phyloP scores from a whole-genome alignment of 2,329 filamentous ascomycete genomes.

The Paraconiothyrium brasiliense region DNA sequence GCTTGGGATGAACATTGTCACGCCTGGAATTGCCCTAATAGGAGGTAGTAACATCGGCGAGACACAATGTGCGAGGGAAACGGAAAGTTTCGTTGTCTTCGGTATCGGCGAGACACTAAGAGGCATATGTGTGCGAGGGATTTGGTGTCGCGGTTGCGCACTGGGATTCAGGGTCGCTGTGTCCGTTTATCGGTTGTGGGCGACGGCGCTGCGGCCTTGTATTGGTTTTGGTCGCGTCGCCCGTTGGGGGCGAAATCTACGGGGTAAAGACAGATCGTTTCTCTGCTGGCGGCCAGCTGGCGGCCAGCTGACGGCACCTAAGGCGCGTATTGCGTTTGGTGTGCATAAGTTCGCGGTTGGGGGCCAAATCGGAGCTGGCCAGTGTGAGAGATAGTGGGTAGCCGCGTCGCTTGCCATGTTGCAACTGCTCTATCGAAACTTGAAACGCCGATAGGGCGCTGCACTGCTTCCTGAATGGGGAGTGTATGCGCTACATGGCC shows the following conservation, averaged over 20 bases:
- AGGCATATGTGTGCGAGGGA: background rate
- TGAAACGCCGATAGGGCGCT: constrained; percentile 1
- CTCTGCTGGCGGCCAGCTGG: background rate
- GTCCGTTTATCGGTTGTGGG: constrained; percentile 5
- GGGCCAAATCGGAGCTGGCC: constrained; percentile 3
- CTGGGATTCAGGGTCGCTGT: constrained; percentile 6
- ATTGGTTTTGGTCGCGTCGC: background rate
- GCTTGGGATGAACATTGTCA: constrained; percentile 12
- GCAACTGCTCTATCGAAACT: constrained; percentile 2
- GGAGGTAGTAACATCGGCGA: background rate
- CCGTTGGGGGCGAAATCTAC: constrained; percentile 11
- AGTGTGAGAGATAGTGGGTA: background rate
- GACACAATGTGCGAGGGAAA: too few relatives aligned
- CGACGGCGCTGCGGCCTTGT: background rate
- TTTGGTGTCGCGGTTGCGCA: background rate
- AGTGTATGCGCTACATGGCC: background rate
- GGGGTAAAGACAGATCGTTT: background rate
- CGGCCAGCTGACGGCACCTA: background rate
- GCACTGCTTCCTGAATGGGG: background rate
- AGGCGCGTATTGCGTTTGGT: constrained; percentile 11
- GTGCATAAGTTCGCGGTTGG: constrained; percentile 5
- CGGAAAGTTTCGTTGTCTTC: background rate
- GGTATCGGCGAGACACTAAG: constrained; percentile 5
- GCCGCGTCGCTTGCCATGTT: background rate
- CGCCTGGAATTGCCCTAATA: constrained; percentile 7